Percentiles rank a stretch among this genome's conserved stretches.
These are phyloP conservation scores for Saccharomyces mikatae DNA, from an alignment of 805 yeast species.

Conservation along the genomic window DNA sequence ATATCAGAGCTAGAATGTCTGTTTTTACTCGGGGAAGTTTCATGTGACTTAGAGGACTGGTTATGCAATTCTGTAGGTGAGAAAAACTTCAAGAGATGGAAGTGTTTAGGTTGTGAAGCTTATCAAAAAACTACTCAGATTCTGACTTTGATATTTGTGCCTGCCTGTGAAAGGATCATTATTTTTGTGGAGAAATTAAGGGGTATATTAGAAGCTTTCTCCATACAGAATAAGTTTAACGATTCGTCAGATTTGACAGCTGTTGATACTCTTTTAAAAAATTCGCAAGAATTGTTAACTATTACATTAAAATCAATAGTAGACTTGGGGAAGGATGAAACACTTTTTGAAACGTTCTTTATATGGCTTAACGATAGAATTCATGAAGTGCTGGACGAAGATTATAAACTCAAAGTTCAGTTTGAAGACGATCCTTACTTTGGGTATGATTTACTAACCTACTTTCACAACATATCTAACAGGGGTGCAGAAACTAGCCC, in stretches of 20 bases:
- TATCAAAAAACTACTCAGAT: slow-evolving; percentile 44
- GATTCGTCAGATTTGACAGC: not conserved
- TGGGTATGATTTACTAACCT: slow-evolving; percentile 5
- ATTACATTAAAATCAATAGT: slow-evolving; percentile 7
- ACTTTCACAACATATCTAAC: slow-evolving; percentile 2
- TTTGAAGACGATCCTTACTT: slow-evolving; percentile 4
- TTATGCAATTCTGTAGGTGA: slow-evolving; percentile 60
- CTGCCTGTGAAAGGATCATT: slow-evolving; percentile 49
- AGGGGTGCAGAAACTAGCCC: not conserved
- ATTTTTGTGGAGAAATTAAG: slow-evolving; percentile 25
- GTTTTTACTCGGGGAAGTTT: slow-evolving; percentile 43
- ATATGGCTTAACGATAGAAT: slow-evolving; percentile 19
- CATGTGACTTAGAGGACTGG: slow-evolving; percentile 46
- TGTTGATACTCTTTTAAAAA: not conserved
- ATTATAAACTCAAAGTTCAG: slow-evolving; percentile 8
- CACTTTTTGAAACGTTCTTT: slow-evolving; percentile 9
- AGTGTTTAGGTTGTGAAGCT: slow-evolving; percentile 39
- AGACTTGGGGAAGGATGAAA: slow-evolving; percentile 10
- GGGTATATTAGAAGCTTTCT: slow-evolving; percentile 6
- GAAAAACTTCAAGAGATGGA: slow-evolving; percentile 52
- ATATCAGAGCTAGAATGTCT: slow-evolving; percentile 27
- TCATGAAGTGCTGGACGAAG: slow-evolving; percentile 15
- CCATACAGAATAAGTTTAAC: not conserved
- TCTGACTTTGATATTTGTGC: slow-evolving; percentile 42
- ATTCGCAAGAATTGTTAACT: slow-evolving; percentile 6